Evolutionary conservation across 495 filamentous ascomycete genomes (phyloP).

Genomic region (Pseudevernia furfuracea): DNA sequence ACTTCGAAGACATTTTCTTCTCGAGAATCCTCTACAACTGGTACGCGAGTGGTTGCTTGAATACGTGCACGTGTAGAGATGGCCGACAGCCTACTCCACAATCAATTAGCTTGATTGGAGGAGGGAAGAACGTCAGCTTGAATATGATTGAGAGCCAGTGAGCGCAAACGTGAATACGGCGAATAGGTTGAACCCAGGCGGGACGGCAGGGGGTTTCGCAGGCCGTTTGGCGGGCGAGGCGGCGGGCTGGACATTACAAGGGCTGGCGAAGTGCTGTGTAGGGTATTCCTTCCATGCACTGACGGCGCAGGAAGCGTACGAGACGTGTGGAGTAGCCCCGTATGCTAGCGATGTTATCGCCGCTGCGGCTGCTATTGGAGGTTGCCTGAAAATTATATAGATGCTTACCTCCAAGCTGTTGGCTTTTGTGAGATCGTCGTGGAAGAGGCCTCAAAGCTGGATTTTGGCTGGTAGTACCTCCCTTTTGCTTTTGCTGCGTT

Average conservation of each 20-base stretch:
- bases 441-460: too few relatives aligned
- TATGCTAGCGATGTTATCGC: background rate
- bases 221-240: background rate
- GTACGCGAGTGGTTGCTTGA: background rate
- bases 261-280: background rate
- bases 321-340: background rate
- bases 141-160: background rate
- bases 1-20: background rate
- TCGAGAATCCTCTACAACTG: background rate
- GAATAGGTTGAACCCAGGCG: background rate
- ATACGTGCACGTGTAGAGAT: background rate
- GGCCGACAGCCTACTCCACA: background rate
- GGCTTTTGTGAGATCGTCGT: too few relatives aligned
- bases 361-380: background rate
- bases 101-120: background rate
- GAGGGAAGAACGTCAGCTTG: background rate
- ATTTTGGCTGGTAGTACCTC: too few relatives aligned
- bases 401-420: background rate
- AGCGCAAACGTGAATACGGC: background rate
- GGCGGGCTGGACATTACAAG: background rate
- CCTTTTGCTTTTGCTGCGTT: too few relatives aligned
- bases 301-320: slow-evolving; percentile 1
- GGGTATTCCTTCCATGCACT: background rate
- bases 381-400: background rate
- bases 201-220: background rate